Evolutionary conservation across 192 early-diverging fungal genomes (phyloP).

Genomic region (Glomus cerebriforme): DNA sequence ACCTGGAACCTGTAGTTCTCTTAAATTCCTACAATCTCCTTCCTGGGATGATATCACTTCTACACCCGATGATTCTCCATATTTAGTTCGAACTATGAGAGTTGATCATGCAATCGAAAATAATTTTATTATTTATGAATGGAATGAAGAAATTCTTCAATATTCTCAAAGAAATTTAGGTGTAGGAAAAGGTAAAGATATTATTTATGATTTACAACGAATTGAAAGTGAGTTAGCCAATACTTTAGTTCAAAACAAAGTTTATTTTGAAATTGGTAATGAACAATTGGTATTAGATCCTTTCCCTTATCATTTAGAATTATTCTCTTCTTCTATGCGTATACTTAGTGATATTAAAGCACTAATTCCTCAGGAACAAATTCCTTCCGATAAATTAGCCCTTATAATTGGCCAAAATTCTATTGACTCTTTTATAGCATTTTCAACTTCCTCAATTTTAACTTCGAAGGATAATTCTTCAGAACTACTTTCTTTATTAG

Average conservation of each 20-base stretch:
- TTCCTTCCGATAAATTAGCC: slow-evolving; percentile 18
- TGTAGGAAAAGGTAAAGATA: slow-evolving; percentile 16
- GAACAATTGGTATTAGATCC: slow-evolving; percentile 1
- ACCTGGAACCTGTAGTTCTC: background rate
- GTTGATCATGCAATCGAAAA: background rate
- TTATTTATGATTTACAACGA: slow-evolving; percentile 28
- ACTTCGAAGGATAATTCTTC: background rate
- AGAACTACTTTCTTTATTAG: slow-evolving; percentile 31
- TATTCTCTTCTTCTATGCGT: slow-evolving; percentile 7
- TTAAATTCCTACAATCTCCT: slow-evolving; percentile 25
- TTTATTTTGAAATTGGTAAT: background rate
- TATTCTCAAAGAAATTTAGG: slow-evolving; percentile 27
- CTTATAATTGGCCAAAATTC: background rate
- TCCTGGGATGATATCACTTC: background rate
- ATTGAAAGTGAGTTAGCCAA: slow-evolving; percentile 24
- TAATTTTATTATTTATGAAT: slow-evolving; percentile 18
- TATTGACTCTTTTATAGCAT: background rate
- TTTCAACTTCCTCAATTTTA: too few relatives aligned
- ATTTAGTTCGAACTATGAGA: background rate
- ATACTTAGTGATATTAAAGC: slow-evolving; percentile 27
- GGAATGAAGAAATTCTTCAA: slow-evolving; percentile 22
- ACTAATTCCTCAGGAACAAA: slow-evolving; percentile 19
- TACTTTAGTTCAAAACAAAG: slow-evolving; percentile 9
- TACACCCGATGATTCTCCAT: background rate
- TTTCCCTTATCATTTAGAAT: slow-evolving; percentile 31